These are phyloP conservation scores for Glarea lozoyensis DNA, from an alignment of 495 filamentous ascomycete species.

Conservation along the genomic window DNA sequence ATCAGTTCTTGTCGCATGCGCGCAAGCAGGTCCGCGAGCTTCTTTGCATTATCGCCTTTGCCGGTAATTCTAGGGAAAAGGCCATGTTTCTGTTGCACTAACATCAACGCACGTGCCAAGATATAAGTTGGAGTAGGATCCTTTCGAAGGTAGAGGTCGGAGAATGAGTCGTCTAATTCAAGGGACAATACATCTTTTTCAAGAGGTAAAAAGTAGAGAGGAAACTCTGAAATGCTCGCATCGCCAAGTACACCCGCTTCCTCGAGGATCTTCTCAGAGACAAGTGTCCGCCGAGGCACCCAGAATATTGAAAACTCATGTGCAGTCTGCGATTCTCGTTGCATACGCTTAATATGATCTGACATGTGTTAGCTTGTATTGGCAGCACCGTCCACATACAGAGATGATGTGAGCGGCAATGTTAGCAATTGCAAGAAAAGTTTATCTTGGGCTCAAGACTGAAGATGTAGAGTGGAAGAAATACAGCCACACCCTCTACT, in stretches of 20 bases:
- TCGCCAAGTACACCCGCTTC: constrained; percentile 91
- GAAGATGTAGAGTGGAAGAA: constrained; percentile 50
- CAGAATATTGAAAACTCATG: constrained; percentile 96
- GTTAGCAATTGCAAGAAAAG: constrained; percentile 21
- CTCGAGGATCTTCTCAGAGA: constrained; percentile 87
- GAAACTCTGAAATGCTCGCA: constrained; percentile 76
- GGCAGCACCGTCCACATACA: constrained; percentile 13
- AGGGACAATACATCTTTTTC: constrained; percentile 87
- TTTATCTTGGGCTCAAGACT: constrained; percentile 60
- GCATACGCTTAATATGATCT: constrained; percentile 90
- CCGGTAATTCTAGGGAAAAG: constrained; percentile 93
- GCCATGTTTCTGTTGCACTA: constrained; percentile 81
- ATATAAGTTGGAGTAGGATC: constrained; percentile 85
- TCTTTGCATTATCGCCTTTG: constrained; percentile 89
- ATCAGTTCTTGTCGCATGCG: constrained; percentile 89
- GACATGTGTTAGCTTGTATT: constrained; percentile 21
- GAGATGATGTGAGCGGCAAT: constrained; percentile 12
- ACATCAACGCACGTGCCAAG: constrained; percentile 89
- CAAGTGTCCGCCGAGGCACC: constrained; percentile 82
- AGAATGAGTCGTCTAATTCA: constrained; percentile 79
- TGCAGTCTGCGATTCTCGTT: constrained; percentile 71
- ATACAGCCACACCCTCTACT: constrained; percentile 52
- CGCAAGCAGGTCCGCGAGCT: constrained; percentile 77
- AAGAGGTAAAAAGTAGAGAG: constrained; percentile 81
- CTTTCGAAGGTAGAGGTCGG: constrained; percentile 81